Base-by-base conservation (phyloP, 75 land plant genomes). In the Adiantum capillusveneris region DNA sequence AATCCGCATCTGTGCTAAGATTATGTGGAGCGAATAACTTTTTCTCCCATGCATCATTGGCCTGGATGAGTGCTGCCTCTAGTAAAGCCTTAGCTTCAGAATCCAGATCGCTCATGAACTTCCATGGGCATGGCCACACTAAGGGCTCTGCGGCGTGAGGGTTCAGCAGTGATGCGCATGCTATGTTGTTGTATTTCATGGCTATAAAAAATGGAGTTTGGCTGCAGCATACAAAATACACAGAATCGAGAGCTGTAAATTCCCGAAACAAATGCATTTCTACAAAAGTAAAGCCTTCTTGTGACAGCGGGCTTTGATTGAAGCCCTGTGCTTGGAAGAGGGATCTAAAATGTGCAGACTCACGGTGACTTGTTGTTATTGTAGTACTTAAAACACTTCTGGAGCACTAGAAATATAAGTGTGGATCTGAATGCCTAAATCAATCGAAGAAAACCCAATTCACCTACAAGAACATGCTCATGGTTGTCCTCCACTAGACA, bases 101-200 rank as follows among this genome's bases (percentile, higher is more conserved):
- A 6, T 69, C 71, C 11, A 69, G 57, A 19, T 69, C 57, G 20
- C 29, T 61, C 12, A 69, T 69, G 57, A 69, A 69, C 44, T 69
- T 69, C 60, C 64, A 60, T 6, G 71, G 52, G 29, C 66, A 69
- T 25, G 71, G 71, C 71, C 71, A 69, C 43, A 69, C 71, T 18
- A 69, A n/a, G 14, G 71, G 71, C 57, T 69, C 71, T 24, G 65
- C 66, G 0, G 57, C 6, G 24, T 61, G 50, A 14, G 71, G 71
- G 48, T 69, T 69, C 27, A 69, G 43, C 0, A 69, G 56, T 22
- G 71, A 66, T 14, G 71, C 71, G 26, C 71, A 69, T 11, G 56
- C 65, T n/a, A 39, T 59, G 57, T 61, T 60, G 29, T 53, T 25
- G 66, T 69, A 53, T 27, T 61, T 48, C 28, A 49, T 27, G 11